Evolutionary conservation across 2,329 filamentous ascomycete species (phyloP).

Genomic region (Aureobasidium sp.): DNA sequence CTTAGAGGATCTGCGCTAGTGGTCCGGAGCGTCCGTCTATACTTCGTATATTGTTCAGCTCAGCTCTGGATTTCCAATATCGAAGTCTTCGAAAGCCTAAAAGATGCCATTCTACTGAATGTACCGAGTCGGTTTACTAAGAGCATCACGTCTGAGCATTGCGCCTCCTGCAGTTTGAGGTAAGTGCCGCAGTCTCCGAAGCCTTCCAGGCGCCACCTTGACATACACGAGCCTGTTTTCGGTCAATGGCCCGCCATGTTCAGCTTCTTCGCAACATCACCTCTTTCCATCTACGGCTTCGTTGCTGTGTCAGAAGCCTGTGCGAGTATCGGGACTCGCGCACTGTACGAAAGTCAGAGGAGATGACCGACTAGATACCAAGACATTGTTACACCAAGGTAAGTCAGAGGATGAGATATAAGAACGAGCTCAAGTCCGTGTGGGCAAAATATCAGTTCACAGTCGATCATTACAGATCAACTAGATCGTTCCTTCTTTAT

Average conservation of each 20-base stretch:
- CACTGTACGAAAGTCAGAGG: neutral
- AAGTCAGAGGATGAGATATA: neutral
- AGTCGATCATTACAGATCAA: conserved; percentile 1
- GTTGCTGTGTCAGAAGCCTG: neutral
- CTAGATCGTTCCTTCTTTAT: neutral
- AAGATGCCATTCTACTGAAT: neutral
- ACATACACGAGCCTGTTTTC: neutral
- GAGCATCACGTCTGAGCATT: neutral
- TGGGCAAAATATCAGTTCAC: neutral
- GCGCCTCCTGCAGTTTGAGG: neutral
- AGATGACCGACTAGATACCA: neutral
- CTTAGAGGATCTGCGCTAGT: neutral
- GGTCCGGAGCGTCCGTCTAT: neutral
- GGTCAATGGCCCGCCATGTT: neutral
- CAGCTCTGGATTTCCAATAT: neutral
- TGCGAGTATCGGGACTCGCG: neutral
- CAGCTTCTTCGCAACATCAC: neutral
- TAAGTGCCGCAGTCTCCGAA: neutral
- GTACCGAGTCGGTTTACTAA: neutral
- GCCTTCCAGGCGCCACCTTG: neutral
- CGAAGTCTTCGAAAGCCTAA: neutral
- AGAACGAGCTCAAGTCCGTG: neutral
- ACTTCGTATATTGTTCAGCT: conserved; percentile 6
- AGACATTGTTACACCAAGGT: neutral
- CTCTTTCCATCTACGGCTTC: neutral